Evolutionary conservation across 2,329 filamentous ascomycete species (phyloP), one percentile per base, ranked within the genome.

Genomic region (Curvularia lunata): DNA sequence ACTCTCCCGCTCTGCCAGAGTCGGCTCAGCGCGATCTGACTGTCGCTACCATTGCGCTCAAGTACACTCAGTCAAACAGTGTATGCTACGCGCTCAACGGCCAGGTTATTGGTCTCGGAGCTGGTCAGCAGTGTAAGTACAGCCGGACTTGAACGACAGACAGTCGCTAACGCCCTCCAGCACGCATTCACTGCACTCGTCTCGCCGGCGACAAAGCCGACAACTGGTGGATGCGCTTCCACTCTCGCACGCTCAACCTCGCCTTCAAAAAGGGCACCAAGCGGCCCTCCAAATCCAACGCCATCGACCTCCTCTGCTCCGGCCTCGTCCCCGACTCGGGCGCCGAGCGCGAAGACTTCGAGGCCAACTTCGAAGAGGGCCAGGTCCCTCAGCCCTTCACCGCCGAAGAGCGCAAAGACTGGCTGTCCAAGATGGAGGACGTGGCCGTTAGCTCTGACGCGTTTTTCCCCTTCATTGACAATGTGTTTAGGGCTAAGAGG

Each of bases 191-290:
- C 85, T 99, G 95, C 86, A 99, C 95, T 41, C 90, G 95, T 66
- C 87, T 99, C 50, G 95, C 95, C 10, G 95, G 95, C 59, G 94
- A 98, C 83, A 99, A 99, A 85, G 92, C 93, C 48, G 95, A 99
- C 80, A 97, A 96, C 84, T 98, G 94, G 94, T 99, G 94, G 95
- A 90, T 99, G 84, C 91, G 95, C 72, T 98, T 98, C 87, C 91
- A 97, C 83, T 89, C 91, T 68, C 89, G 91, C 52, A 91, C 95
- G 12, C 85, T 98, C 48, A 84, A 83, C 74, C 89, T 99, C 77
- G 91, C 94, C 83, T 99, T 92, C 91, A 97, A 97, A 86, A 94
- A 95, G 82, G 94, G 95, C 71, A 92, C 91, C 75, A 98, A 98
- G 88, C 88, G 95, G 56, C 86, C 95, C 46, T 94, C 97, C 78